phyloP scores from a whole-genome alignment of 1,284 basidiomycete species.

The Coniferiporia sulphurascens region DNA sequence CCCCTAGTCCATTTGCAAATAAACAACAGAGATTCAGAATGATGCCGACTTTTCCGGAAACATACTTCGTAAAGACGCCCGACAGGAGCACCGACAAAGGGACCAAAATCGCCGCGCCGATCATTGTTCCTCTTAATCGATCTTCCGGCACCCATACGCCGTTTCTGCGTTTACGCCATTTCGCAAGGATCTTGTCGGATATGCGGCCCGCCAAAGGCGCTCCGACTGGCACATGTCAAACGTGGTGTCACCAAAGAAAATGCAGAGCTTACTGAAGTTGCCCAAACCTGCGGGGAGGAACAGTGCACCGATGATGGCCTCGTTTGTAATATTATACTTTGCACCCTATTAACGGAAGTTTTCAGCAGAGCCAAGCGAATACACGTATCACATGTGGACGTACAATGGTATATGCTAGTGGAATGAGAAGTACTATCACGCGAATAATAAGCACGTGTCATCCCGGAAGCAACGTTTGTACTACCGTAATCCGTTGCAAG shows the following conservation, averaged over 20 bases:
- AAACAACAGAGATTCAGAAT: slow-evolving; percentile 37
- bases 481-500: slow-evolving; percentile 43
- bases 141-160: slow-evolving; percentile 56
- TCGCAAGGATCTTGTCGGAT: slow-evolving; percentile 45
- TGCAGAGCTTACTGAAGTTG: slow-evolving; percentile 42
- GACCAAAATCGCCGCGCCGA: slow-evolving; percentile 42
- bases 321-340: slow-evolving; percentile 54
- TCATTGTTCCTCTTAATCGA: slow-evolving; percentile 44
- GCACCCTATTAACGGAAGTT: slow-evolving; percentile 36
- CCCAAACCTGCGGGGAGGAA: slow-evolving; percentile 59
- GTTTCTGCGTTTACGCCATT: slow-evolving; percentile 43
- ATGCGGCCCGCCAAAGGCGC: slow-evolving; percentile 46
- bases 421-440: slow-evolving; percentile 33
- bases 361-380: background rate
- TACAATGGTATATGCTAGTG: slow-evolving; percentile 39
- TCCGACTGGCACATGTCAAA: slow-evolving; percentile 35
- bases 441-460: background rate
- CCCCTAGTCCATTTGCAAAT: slow-evolving; percentile 47
- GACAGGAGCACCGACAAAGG: slow-evolving; percentile 36
- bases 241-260: background rate
- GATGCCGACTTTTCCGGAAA: slow-evolving; percentile 38
- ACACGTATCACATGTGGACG: background rate
- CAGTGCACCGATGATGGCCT: slow-evolving; percentile 53
- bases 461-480: slow-evolving; percentile 8
- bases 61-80: slow-evolving; percentile 32